Percentiles rank a stretch among this genome's conserved stretches.
Evolutionary conservation across 2,329 filamentous ascomycete species (phyloP).

Genomic region (Alternaria solani): DNA sequence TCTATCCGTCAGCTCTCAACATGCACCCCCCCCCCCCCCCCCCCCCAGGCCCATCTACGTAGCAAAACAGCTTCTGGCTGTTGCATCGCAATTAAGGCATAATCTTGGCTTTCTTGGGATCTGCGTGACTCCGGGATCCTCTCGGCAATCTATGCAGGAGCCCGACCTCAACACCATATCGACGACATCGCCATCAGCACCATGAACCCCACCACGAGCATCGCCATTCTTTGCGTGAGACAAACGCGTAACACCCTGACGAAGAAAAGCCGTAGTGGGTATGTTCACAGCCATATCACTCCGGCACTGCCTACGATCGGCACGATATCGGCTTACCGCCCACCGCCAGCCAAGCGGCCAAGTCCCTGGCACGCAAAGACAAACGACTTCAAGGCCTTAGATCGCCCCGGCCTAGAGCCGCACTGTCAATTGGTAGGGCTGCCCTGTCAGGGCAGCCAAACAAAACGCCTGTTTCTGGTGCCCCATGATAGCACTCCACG

Average conservation of each 20-base stretch:
- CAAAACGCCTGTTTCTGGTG: conserved; percentile 1
- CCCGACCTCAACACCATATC: conserved; percentile 1
- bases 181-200: background rate
- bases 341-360: conserved; percentile 25
- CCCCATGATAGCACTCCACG: conserved; percentile 4
- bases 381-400: conserved; percentile 14
- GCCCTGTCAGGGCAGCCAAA: background rate
- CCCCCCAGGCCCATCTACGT: conserved; percentile 9
- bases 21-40: background rate
- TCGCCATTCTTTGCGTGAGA: background rate
- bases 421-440: conserved; percentile 1
- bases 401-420: conserved; percentile 6
- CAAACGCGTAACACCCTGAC: conserved; percentile 1
- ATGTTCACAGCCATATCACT: background rate
- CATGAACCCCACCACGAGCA: background rate
- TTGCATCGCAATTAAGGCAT: conserved; percentile 19
- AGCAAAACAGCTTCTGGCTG: conserved; percentile 6
- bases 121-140: background rate
- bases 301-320: conserved; percentile 10
- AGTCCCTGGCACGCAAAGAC: conserved; percentile 21
- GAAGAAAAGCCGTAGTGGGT: background rate
- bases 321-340: conserved; percentile 8
- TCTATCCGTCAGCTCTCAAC: background rate
- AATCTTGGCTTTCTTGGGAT: conserved; percentile 14
- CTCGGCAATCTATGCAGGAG: conserved; percentile 9